Percentiles rank a stretch among this genome's conserved stretches.
Conservation (phyloP, 768 basidiomycete species). For the Boletus vermiculosoides region DNA sequence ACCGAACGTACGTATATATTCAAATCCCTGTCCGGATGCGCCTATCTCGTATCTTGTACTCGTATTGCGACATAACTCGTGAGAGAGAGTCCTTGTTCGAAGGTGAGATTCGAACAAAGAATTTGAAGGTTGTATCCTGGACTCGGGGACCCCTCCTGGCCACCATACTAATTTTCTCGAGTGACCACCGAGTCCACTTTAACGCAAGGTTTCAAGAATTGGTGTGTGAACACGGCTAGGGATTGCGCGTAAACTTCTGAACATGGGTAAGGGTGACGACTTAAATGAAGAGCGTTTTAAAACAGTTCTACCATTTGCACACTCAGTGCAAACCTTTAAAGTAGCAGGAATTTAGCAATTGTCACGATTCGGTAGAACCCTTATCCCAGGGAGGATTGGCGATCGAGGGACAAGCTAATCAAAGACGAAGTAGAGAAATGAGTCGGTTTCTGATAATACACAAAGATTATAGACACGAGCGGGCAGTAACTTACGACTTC, state of each 20-base stretch:
- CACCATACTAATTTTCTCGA: neutral
- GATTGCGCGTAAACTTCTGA: too few species aligned
- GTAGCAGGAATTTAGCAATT: neutral
- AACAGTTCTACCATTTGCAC: neutral
- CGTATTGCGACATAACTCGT: neutral
- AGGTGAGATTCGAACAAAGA: neutral
- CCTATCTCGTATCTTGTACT: neutral
- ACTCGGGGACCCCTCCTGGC: neutral
- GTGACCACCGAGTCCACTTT: neutral
- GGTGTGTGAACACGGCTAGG: neutral
- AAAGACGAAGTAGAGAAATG: too few species aligned
- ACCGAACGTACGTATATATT: neutral
- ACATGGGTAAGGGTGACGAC: neutral
- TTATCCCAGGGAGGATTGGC: neutral
- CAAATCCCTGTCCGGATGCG: neutral
- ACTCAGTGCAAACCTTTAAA: neutral
- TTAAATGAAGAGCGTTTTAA: neutral
- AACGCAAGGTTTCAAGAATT: neutral
- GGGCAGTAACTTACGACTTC: too few species aligned
- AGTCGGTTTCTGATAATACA: too few species aligned
- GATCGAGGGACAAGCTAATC: too few species aligned
- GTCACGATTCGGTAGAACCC: neutral
- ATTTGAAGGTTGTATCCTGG: neutral
- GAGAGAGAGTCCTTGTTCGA: neutral
- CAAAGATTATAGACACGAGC: too few species aligned